Evolutionary conservation across 805 yeast species (phyloP), one percentile per base, ranked within the genome.

Genomic region (Pichia occidentalis): DNA sequence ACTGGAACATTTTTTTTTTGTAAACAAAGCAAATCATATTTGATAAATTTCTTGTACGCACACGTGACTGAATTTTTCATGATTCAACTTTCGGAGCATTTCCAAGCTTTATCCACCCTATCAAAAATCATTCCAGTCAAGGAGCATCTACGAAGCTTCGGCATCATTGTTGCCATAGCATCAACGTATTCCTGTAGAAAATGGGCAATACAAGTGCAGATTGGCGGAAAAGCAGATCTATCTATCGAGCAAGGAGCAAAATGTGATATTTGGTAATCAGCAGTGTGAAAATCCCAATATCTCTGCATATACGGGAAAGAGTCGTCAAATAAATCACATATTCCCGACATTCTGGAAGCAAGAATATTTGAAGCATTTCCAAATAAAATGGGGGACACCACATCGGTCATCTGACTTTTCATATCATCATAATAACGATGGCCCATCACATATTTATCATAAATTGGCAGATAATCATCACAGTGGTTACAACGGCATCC

Each of bases 401-500:
- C 61, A 47, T 83, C 92, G 40, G 70, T 75, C 54, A 67, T 74
- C 8, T 61, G 62, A 0, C 69, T 70, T 7, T 63, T 62, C 3
- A 60, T 53, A 5, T 54, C 54, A 42, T 73, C 73, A 48, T 68
- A 78, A 52, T 75, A 77, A 34, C 73, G 74, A 51, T 83, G 94
- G 33, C 71, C 67, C 70, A 78, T 70, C 33, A 82, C 55, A 46
- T 68, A 81, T 12, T 70, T 65, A 48, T 83, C 94, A 34, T 77
- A 64, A 9, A 70, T 46, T 0, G 70, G 69, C 18, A 82, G 56
- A 36, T 60, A 61, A 11, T 60, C 59, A 4, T 40, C 38, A 49
- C 94, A 83, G 45, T 67, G 72, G 1, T 47, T 43, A 52, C 94
- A 83, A 26, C 67, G 68, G 54, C 90, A 82, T 0, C 90, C 90